These are phyloP conservation scores for Pestalotiopsis fici DNA, from an alignment of 2,329 filamentous ascomycete species.

Conservation along the genomic window DNA sequence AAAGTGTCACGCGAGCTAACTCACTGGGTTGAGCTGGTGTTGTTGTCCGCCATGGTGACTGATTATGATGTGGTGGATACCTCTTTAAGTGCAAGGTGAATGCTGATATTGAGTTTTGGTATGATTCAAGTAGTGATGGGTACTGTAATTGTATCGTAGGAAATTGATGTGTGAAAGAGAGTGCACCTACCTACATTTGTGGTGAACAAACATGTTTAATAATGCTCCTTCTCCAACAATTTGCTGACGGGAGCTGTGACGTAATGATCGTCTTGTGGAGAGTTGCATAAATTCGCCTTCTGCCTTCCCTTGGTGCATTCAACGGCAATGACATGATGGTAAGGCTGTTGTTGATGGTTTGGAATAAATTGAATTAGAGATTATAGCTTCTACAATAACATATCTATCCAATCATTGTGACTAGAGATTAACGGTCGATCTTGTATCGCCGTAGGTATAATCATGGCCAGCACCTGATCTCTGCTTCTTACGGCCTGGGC, in stretches of 20 bases:
- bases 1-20: background rate
- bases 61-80: background rate
- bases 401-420: background rate
- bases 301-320: background rate
- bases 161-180: background rate
- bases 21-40: background rate
- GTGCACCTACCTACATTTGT: background rate
- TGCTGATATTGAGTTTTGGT: background rate
- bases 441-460: background rate
- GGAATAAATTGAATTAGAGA: background rate
- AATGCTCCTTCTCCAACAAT: background rate
- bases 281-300: background rate
- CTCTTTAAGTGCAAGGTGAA: background rate
- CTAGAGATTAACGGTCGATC: background rate
- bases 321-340: background rate
- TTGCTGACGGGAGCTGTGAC: background rate
- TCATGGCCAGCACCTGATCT: background rate
- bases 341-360: background rate
- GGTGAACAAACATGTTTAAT: background rate
- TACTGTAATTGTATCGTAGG: background rate
- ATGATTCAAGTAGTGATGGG: background rate
- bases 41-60: background rate
- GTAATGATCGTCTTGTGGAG: background rate
- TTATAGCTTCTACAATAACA: background rate
- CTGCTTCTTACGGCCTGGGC: background rate